A percentile compares a stretch with the other conserved stretches of the same genome.
Evolutionary conservation across 306 rosid species (phyloP).

Genomic region (Crotalaria pallida): DNA sequence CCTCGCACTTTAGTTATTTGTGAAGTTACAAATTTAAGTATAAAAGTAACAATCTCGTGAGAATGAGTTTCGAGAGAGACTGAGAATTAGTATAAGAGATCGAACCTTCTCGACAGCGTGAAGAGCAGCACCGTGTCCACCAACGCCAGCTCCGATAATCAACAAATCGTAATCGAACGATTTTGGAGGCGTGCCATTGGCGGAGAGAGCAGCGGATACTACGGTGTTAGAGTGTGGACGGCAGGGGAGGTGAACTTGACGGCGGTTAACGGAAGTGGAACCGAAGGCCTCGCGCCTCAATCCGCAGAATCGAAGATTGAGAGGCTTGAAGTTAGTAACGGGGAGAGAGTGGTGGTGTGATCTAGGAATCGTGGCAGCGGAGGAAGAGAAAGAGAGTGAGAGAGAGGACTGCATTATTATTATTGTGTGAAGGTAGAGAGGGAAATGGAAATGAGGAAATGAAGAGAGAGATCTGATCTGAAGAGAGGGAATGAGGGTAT

Average conservation of each 20-base stretch:
- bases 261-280: slow-evolving; percentile 37
- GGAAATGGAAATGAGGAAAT: neutral
- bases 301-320: slow-evolving; percentile 82
- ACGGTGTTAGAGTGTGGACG: slow-evolving; percentile 20
- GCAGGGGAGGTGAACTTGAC: slow-evolving; percentile 19
- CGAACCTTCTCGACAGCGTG: slow-evolving; percentile 93
- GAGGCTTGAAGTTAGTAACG: slow-evolving; percentile 23
- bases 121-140: slow-evolving; percentile 96
- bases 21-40: too few relatives aligned
- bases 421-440: neutral
- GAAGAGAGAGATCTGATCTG: neutral
- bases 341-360: slow-evolving; percentile 29
- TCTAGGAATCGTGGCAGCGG: slow-evolving; percentile 39
- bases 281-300: slow-evolving; percentile 55
- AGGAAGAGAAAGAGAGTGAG: slow-evolving; percentile 54
- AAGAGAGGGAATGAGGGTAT: neutral
- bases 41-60: neutral
- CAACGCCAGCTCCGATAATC: slow-evolving; percentile 96
- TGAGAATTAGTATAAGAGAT: neutral
- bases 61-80: neutral
- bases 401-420: slow-evolving; percentile 72
- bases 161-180: slow-evolving; percentile 87
- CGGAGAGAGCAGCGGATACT: slow-evolving; percentile 49
- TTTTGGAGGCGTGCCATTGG: slow-evolving; percentile 63
- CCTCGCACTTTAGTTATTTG: too few relatives aligned